Evolutionary conservation across 257 asterid species (phyloP).

Genomic region (Nicotiana tabacum): DNA sequence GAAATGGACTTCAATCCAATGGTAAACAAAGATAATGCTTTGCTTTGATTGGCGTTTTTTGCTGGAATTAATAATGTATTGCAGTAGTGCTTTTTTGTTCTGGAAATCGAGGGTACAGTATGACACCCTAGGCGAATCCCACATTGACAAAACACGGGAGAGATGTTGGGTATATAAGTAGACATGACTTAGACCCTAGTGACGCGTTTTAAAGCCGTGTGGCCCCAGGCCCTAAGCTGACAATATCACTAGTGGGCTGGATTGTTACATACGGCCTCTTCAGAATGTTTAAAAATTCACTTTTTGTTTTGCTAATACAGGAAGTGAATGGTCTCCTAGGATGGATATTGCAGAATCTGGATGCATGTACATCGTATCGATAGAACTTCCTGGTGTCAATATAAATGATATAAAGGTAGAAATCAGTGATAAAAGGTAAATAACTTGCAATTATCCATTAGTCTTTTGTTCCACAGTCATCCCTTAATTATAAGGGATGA

Average conservation of each 20-base stretch:
- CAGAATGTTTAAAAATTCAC: neutral
- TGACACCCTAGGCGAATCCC: no score
- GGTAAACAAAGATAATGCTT: slow-evolving; percentile 26
- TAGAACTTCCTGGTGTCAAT: slow-evolving; percentile 76
- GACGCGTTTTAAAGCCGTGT: no score
- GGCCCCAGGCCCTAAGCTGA: no score
- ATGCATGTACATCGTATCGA: slow-evolving; percentile 36
- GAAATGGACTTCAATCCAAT: slow-evolving; percentile 19
- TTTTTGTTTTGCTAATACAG: neutral
- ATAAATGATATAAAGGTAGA: slow-evolving; percentile 54
- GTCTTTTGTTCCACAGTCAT: neutral
- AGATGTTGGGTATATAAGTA: no score
- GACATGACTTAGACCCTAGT: no score
- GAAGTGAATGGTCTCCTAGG: slow-evolving; percentile 57
- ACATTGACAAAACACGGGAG: no score
- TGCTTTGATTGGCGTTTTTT: neutral
- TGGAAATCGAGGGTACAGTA: neutral
- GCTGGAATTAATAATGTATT: neutral
- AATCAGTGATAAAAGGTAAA: slow-evolving; percentile 50
- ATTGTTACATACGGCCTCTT: neutral
- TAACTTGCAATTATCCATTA: neutral
- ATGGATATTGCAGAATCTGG: slow-evolving; percentile 77
- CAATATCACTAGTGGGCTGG: no score
- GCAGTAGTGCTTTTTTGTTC: neutral
- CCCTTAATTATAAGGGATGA: no score